Evolutionary conservation across 2,329 filamentous ascomycete species (phyloP).

Genomic region (Venturiaceae sp.): DNA sequence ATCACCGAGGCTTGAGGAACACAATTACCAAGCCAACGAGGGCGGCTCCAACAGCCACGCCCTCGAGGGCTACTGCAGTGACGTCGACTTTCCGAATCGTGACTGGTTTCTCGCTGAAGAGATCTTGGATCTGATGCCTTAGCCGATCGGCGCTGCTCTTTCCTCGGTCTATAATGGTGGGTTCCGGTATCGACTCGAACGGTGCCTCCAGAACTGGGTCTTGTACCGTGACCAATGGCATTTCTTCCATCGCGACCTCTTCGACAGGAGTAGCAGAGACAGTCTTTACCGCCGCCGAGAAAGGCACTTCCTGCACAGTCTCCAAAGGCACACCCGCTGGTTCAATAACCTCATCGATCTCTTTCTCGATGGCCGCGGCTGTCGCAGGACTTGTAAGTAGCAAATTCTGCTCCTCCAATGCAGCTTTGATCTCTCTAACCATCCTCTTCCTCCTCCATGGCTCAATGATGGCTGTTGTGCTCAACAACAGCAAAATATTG

Average conservation of each 20-base stretch:
- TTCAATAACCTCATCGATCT: slow-evolving; percentile 9
- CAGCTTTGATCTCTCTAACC: slow-evolving; percentile 64
- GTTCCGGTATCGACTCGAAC: neutral
- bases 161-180: neutral
- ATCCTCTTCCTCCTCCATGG: slow-evolving; percentile 79
- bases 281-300: neutral
- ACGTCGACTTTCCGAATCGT: slow-evolving; percentile 59
- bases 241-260: neutral
- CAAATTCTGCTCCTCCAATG: slow-evolving; percentile 54
- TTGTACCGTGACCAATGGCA: neutral
- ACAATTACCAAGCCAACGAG: neutral
- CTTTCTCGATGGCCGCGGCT: neutral
- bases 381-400: slow-evolving; percentile 25
- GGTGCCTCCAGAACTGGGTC: neutral
- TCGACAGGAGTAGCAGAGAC: neutral
- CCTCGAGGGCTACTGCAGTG: slow-evolving; percentile 59
- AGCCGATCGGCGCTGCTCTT: slow-evolving; percentile 32
- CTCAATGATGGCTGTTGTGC: slow-evolving; percentile 82
- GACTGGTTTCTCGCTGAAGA: slow-evolving; percentile 57
- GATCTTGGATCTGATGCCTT: slow-evolving; percentile 38
- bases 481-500: slow-evolving; percentile 80
- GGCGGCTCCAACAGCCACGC: slow-evolving; percentile 29
- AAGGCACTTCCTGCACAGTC: neutral
- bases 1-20: neutral
- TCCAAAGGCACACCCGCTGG: slow-evolving; percentile 12